phyloP scores from a whole-genome alignment of 1,284 basidiomycete species.

The Cerioporus squamosus region DNA sequence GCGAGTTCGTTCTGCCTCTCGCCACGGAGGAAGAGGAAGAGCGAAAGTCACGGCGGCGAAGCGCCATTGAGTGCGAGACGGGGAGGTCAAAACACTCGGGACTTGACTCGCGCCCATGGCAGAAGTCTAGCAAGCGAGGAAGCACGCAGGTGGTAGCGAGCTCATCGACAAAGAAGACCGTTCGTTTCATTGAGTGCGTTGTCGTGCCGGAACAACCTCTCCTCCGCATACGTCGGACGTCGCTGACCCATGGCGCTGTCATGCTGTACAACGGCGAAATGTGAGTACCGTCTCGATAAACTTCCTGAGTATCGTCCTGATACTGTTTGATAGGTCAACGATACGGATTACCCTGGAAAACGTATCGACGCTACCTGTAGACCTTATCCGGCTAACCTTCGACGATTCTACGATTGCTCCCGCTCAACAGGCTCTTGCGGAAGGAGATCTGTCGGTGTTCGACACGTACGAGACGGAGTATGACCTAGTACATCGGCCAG shows the following conservation, averaged over 20 bases:
- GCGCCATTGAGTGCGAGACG: slow-evolving; percentile 62
- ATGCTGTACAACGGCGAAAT: slow-evolving; percentile 95
- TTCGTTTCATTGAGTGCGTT: slow-evolving; percentile 69
- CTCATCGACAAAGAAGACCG: slow-evolving; percentile 37
- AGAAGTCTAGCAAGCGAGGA: slow-evolving; percentile 46
- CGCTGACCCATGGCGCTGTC: slow-evolving; percentile 86
- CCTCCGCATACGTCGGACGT: slow-evolving; percentile 84
- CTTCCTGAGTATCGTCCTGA: not conserved
- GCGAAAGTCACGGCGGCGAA: slow-evolving; percentile 56
- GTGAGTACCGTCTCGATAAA: slow-evolving; percentile 46
- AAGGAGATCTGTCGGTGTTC: slow-evolving; percentile 80
- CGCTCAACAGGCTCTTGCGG: slow-evolving; percentile 76
- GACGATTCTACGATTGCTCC: slow-evolving; percentile 86
- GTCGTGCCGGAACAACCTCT: slow-evolving; percentile 89
- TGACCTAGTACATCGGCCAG: slow-evolving; percentile 77
- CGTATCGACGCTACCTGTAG: slow-evolving; percentile 78
- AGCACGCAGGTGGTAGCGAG: slow-evolving; percentile 33
- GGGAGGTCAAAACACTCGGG: slow-evolving; percentile 75
- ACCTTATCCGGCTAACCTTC: slow-evolving; percentile 86
- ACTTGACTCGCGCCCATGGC: slow-evolving; percentile 67
- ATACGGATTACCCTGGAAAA: slow-evolving; percentile 91
- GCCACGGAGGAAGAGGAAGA: slow-evolving; percentile 77
- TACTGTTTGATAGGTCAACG: slow-evolving; percentile 56
- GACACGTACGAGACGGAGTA: slow-evolving; percentile 93
- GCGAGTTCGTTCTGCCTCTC: slow-evolving; percentile 80